phyloP scores from a whole-genome alignment of 2,329 filamentous ascomycete genomes.

The Cladosporium oxysporum region DNA sequence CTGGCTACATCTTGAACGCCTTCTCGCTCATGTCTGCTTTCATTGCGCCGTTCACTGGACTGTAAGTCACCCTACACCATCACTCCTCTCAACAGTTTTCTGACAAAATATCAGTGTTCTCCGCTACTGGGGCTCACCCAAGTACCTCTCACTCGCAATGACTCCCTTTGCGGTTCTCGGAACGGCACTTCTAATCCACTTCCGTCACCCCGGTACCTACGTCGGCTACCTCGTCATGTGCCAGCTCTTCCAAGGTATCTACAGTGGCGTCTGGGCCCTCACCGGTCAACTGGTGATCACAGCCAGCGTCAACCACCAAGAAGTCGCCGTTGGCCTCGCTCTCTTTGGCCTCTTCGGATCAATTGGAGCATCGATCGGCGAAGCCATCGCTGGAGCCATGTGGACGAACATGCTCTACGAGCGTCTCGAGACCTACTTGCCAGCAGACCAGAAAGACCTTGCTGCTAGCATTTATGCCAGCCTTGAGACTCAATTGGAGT shows the following conservation, averaged over 20 bases:
- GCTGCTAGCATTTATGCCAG: conserved; percentile 51
- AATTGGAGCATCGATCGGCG: conserved; percentile 6
- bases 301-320: conserved; percentile 36
- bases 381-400: conserved; percentile 5
- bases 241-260: conserved; percentile 46
- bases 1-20: conserved; percentile 6
- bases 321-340: conserved; percentile 6
- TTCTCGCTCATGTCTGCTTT: conserved; percentile 35
- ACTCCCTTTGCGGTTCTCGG: conserved; percentile 40
- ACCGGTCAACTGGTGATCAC: conserved; percentile 39
- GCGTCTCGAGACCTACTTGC: conserved; percentile 24
- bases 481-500: conserved; percentile 57
- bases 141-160: conserved; percentile 28
- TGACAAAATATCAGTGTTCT: conserved; percentile 31
- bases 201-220: conserved; percentile 40
- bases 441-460: conserved; percentile 12
- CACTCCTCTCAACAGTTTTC: neutral
- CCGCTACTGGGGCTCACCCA: conserved; percentile 38
- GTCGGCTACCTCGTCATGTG: conserved; percentile 57
- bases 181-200: conserved; percentile 39
- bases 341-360: conserved; percentile 8
- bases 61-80: neutral
- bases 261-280: conserved; percentile 33
- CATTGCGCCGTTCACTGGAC: conserved; percentile 54
- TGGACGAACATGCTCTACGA: conserved; percentile 29